phyloP scores from a whole-genome alignment of 306 rosid genomes.

The Trifolium repens region DNA sequence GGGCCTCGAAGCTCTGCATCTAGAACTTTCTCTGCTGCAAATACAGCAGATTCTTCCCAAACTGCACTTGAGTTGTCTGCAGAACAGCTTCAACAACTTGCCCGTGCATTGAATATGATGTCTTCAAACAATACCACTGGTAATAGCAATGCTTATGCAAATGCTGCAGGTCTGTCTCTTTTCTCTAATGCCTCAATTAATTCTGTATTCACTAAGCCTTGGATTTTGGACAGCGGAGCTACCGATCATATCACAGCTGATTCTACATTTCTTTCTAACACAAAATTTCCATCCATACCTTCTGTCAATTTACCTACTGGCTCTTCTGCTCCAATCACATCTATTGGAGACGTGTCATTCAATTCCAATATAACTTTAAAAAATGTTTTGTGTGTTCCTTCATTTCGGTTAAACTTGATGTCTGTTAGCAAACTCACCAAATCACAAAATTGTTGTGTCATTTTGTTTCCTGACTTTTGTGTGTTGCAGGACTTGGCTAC shows the following conservation, averaged over 20 bases:
- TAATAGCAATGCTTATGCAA: constrained; percentile 19
- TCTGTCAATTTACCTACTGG: not conserved
- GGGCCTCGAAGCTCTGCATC: not conserved
- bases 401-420: constrained; percentile 35
- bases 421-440: not conserved
- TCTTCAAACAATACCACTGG: not conserved
- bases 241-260: constrained; percentile 23
- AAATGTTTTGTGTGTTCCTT: constrained; percentile 37
- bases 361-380: constrained; percentile 9
- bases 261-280: not conserved
- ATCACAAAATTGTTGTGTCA: constrained; percentile 1
- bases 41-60: constrained; percentile 9
- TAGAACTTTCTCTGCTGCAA: not conserved
- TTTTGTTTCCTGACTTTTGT: not conserved
- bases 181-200: not conserved
- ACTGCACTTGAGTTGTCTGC: not conserved
- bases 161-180: constrained; percentile 25
- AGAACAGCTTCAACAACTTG: not conserved
- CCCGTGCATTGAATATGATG: not conserved
- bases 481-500: not conserved
- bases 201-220: not conserved
- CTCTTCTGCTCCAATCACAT: no score
- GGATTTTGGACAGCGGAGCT: constrained; percentile 8
- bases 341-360: not conserved
- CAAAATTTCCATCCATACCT: not conserved